phyloP scores from a whole-genome alignment of 139 green algal genomes.

The Coelastrella sp. region DNA sequence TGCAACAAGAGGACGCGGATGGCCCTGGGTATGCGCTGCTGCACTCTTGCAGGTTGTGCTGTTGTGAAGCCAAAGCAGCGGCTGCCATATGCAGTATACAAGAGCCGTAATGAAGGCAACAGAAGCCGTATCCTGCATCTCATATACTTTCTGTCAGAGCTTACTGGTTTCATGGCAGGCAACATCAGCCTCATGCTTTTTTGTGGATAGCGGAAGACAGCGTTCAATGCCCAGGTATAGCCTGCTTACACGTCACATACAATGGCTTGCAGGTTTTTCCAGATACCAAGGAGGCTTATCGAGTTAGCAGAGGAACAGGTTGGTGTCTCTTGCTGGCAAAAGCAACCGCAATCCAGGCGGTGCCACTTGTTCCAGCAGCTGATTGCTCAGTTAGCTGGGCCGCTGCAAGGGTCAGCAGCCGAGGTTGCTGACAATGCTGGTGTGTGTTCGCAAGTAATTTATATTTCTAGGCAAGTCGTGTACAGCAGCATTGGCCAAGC shows the following conservation, averaged over 20 bases:
- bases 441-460: not conserved
- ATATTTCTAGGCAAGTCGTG: not conserved
- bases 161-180: not conserved
- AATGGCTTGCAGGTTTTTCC: slow-evolving; percentile 37
- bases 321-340: not conserved
- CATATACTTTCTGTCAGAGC: not conserved
- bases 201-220: not conserved
- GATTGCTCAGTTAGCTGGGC: too few species aligned
- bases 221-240: not conserved
- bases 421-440: too few species aligned
- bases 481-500: not conserved
- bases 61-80: too few species aligned
- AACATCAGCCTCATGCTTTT: not conserved
- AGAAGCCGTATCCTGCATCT: not conserved
- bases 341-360: not conserved
- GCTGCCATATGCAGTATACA: too few species aligned
- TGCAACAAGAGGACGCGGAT: slow-evolving; percentile 75
- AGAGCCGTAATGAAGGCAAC: not conserved
- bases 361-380: not conserved
- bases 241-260: too few species aligned
- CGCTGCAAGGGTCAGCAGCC: too few species aligned
- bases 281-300: slow-evolving; percentile 35
- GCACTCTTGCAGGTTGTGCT: not conserved
- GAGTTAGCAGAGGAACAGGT: slow-evolving; percentile 40
- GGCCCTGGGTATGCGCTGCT: slow-evolving; percentile 69